A percentile compares a stretch with the other conserved stretches of the same genome.
These are phyloP conservation scores for Acanthamoeba pearcei DNA, from an alignment of 208 protist species.

Conservation along the genomic window DNA sequence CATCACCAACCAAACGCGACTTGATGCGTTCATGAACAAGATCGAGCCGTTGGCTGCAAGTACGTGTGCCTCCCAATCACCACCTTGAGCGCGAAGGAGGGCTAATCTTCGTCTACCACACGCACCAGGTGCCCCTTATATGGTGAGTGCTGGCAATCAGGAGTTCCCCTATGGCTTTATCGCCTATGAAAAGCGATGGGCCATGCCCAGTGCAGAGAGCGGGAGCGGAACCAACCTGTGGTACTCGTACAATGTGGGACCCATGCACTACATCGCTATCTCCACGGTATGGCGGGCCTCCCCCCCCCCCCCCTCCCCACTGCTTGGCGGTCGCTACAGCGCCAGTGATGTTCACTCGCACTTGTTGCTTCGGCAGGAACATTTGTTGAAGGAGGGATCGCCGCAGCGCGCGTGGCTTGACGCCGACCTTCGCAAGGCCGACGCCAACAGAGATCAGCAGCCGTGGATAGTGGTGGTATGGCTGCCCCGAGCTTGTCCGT, in stretches of 20 bases:
- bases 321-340: too few relatives aligned
- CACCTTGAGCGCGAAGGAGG: background rate
- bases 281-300: slow-evolving; percentile 49
- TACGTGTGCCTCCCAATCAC: background rate
- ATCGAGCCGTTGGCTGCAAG: slow-evolving; percentile 77
- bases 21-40: slow-evolving; percentile 79
- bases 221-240: slow-evolving; percentile 73
- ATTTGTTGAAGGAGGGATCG: slow-evolving; percentile 14
- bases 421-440: slow-evolving; percentile 70
- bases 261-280: slow-evolving; percentile 78
- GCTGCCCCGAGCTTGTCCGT: background rate
- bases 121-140: slow-evolving; percentile 71
- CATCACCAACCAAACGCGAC: slow-evolving; percentile 66
- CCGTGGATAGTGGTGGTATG: slow-evolving; percentile 76
- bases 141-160: slow-evolving; percentile 78
- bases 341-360: too few relatives aligned
- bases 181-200: slow-evolving; percentile 74
- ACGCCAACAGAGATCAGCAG: slow-evolving; percentile 71
- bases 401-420: slow-evolving; percentile 68
- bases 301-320: background rate
- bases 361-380: background rate
- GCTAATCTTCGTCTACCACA: background rate
- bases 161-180: slow-evolving; percentile 59
- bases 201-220: slow-evolving; percentile 50
- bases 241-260: slow-evolving; percentile 76